Evolutionary conservation across 2,329 filamentous ascomycete species (phyloP), one percentile per base, ranked within the genome.

Genomic region (Penicillium sp.): DNA sequence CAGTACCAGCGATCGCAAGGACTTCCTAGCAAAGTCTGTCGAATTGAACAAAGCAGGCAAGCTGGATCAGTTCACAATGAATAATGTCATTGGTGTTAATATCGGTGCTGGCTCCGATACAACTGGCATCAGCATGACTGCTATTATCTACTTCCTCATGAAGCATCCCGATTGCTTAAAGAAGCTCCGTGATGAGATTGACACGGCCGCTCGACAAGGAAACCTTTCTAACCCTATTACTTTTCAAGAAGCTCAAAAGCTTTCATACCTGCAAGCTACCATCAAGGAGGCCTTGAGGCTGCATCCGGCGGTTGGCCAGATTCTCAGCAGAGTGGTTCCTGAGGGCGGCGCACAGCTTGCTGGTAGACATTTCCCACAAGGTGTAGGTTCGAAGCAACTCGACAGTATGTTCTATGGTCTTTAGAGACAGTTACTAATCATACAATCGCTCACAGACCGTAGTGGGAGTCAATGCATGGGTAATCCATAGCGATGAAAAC

Each of bases 391-490:
- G 6, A 29, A 29, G 28, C 5, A 29, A 6, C 28, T 29, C 9
- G 28, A 9, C 28, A 29, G 9, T 29, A 5, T 29, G 9, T 9
- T 9, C 9, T 29, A 9, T 9, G 6, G 6, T 29, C 28, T 5
- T 29, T 9, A 29, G 28, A 29, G 28, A 29, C 28, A 29, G 28
- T 9, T 29, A 29, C 28, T 29, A 29, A 29, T 29, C 28, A 6
- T 29, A 9, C 5, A 29, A 29, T 29, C 28, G 28, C 9, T 5
- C 6, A 9, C 28, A 29, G 28, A 29, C 28, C 28, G 28, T 29
- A 29, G 70, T 83, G 6, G 77, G 74, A 31, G 71, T 72, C 49
- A 75, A 71, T 45, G 66, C 74, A 2, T 75, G 75, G 54, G 72
- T 70, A 4, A 62, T 78, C 16, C 72, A 76, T 49, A 68, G 69